These are phyloP conservation scores for Raddia distichophylla DNA, from an alignment of 176 grass and related monocot species.

Conservation along the genomic window DNA sequence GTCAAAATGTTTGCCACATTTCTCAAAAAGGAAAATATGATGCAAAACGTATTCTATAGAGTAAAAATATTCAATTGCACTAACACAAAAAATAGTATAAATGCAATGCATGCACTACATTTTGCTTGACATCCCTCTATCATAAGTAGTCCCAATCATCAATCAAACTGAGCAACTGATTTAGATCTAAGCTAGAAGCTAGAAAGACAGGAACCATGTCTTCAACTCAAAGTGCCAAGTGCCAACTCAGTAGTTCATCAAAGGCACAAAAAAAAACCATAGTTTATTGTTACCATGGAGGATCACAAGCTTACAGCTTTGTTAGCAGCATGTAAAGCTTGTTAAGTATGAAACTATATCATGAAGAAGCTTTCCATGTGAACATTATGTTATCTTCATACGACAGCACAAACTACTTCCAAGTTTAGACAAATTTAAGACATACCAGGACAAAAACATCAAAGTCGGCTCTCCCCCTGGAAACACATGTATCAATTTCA, in stretches of 20 bases:
- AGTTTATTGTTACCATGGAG: constrained; percentile 12
- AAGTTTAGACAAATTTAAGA: constrained; percentile 23
- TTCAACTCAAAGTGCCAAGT: constrained; percentile 5
- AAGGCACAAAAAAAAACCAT: not conserved
- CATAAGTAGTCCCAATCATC: not conserved
- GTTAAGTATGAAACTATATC: not conserved
- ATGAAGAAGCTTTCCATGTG: not conserved
- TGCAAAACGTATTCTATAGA: constrained; percentile 8
- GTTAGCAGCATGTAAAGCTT: not conserved
- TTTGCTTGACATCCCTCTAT: not conserved
- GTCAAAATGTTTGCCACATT: not conserved
- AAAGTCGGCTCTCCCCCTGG: constrained; percentile 58
- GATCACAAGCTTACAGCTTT: not conserved
- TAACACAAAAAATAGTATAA: constrained; percentile 4
- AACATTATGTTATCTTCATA: constrained; percentile 3
- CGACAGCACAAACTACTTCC: not conserved
- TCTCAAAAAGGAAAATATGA: not conserved
- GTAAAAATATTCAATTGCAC: not conserved
- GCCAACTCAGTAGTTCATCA: constrained; percentile 16
- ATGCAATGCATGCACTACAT: not conserved
- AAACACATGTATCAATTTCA: constrained; percentile 58
- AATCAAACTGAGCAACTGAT: not conserved
- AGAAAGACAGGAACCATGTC: not conserved
- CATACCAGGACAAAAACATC: constrained; percentile 64
- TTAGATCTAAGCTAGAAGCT: not conserved